Percentiles rank a stretch among this genome's conserved stretches.
These are phyloP conservation scores for Avena eriantha DNA, from an alignment of 176 grass and related monocot genomes.

Conservation along the genomic window DNA sequence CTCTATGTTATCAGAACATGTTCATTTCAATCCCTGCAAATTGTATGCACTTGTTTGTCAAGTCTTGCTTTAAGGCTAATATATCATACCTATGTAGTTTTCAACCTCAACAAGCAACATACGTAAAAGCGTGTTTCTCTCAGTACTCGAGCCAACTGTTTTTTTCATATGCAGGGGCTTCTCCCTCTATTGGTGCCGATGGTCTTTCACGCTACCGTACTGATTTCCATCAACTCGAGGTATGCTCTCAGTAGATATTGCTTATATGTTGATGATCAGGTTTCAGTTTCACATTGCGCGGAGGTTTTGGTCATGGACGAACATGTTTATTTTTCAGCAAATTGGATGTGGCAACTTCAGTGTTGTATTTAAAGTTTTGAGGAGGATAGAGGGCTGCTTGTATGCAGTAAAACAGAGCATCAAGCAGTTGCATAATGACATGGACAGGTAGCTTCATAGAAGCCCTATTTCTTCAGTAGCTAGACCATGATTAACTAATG, in stretches of 20 bases:
- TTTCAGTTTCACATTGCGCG: background rate
- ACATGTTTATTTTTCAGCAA: slow-evolving; percentile 68
- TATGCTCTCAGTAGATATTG: slow-evolving; percentile 37
- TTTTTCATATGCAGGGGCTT: slow-evolving; percentile 59
- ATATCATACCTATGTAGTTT: background rate
- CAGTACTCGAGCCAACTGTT: background rate
- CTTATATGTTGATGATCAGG: slow-evolving; percentile 3
- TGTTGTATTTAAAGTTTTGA: slow-evolving; percentile 91
- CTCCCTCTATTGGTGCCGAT: slow-evolving; percentile 65
- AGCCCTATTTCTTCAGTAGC: slow-evolving; percentile 13
- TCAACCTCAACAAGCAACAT: background rate
- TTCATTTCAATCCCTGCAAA: background rate
- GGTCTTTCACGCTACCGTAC: slow-evolving; percentile 91
- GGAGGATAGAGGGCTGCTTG: slow-evolving; percentile 94
- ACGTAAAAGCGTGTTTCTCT: background rate
- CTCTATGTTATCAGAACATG: slow-evolving; percentile 12
- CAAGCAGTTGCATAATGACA: slow-evolving; percentile 76
- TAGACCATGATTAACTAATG: slow-evolving; percentile 34
- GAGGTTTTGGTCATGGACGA: slow-evolving; percentile 23
- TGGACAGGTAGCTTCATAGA: slow-evolving; percentile 70
- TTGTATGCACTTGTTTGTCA: background rate
- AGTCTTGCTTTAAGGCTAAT: background rate
- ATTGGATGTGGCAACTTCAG: slow-evolving; percentile 96
- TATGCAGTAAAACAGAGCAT: slow-evolving; percentile 95
- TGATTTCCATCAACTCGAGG: slow-evolving; percentile 95